Evolutionary conservation across 495 filamentous ascomycete genomes (phyloP), one percentile per base, ranked within the genome.

Genomic region (Aspergillus haitiensis): DNA sequence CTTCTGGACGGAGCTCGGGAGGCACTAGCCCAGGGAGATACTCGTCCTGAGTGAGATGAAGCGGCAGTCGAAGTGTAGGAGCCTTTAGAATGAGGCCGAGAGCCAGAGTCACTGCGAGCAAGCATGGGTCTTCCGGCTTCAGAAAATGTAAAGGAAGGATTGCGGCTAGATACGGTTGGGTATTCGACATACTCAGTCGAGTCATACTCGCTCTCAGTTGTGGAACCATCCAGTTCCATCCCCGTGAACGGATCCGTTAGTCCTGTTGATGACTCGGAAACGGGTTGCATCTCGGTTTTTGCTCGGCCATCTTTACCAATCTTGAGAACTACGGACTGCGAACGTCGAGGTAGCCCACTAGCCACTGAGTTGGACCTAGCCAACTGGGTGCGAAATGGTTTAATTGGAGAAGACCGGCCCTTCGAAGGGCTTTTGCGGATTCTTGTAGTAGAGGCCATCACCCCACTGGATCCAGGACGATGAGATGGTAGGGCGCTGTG

Each of bases 221-320:
- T 62, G 12, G 76, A 80, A 18, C 76, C 78, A 63, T 80, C 78
- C 27, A 80, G 60, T 16, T 79, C 78, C 73, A 80, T 78, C 4
- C 68, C 71, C 1, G 67, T 70, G 46, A 74, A 64, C 10, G 73
- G 72, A 64, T 79, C 75, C 0, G 75, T 77, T 62, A 78, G 57
- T 0, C 73, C 73, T 6, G 73, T 76, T 6, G 67, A 58, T 65
- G 70, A 52, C 21, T 83, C 78, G 18, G 79, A 69, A 10, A 88
- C 71, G 4, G 86, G 64, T 35, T 85, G 84, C 58, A 87, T 88
- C 68, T 91, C 86, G 7, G 88, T 83, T 58, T 84, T 85, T 18
- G 89, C 89, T 47, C 87, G 77, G 6, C 89, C 89, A 64, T 85
- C 85, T 37, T 82, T 78, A 65, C 89, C 89, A 63, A 93, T 89